Evolutionary conservation across 768 basidiomycete genomes (phyloP).

Genomic region (Sarcomyxa edulis): DNA sequence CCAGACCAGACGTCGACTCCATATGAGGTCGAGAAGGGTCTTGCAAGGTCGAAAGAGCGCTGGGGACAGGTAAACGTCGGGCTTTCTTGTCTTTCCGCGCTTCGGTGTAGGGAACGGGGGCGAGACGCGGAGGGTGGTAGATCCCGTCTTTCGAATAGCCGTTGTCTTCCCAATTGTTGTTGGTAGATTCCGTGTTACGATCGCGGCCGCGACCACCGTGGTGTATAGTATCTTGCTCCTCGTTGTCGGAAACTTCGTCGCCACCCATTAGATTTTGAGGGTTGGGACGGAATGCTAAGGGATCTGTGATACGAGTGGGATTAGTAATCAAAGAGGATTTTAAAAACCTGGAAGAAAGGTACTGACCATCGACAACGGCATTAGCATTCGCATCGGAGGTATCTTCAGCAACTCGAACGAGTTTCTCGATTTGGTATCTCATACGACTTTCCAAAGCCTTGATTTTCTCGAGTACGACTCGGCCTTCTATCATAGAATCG

Average conservation of each 20-base stretch:
- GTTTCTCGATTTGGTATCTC: conserved; percentile 94
- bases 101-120: conserved; percentile 78
- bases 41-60: conserved; percentile 53
- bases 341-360: conserved; percentile 2
- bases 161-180: conserved; percentile 12
- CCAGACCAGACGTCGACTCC: conserved; percentile 72
- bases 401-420: conserved; percentile 73
- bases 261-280: conserved; percentile 62
- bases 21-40: conserved; percentile 66
- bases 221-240: conserved; percentile 22
- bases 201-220: conserved; percentile 10
- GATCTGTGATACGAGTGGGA: conserved; percentile 60
- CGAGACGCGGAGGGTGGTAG: conserved; percentile 84
- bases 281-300: conserved; percentile 89
- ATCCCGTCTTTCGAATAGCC: conserved; percentile 38
- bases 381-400: conserved; percentile 30
- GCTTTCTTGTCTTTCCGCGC: conserved; percentile 42
- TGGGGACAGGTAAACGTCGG: conserved; percentile 52
- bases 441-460: conserved; percentile 81
- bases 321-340: conserved; percentile 2
- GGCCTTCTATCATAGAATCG: conserved; percentile 72
- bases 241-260: conserved; percentile 28
- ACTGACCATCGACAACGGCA: conserved; percentile 54
- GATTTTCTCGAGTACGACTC: conserved; percentile 85
- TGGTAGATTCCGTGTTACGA: too few species aligned